A percentile compares a stretch with the other conserved stretches of the same genome.
Conservation (phyloP, 257 asterid genomes). For the Salvia splendens region DNA sequence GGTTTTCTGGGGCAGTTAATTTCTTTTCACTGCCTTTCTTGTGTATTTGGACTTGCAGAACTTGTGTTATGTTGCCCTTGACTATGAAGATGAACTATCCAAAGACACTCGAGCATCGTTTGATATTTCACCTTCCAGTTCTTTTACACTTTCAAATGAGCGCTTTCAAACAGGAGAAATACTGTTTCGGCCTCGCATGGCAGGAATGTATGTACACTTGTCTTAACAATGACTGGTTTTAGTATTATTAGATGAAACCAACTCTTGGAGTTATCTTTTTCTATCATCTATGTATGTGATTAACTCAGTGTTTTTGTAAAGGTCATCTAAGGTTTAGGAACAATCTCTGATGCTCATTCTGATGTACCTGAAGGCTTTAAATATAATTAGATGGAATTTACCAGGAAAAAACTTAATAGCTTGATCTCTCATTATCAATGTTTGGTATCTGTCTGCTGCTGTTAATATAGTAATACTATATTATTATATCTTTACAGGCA, state of each 20-base stretch:
- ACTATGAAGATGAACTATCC: constrained; percentile 85
- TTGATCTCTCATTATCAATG: not conserved
- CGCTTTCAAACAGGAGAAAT: constrained; percentile 97
- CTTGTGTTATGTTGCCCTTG: constrained; percentile 86
- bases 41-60: constrained; percentile 60
- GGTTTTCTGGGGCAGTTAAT: constrained; percentile 24
- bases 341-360: constrained; percentile 16
- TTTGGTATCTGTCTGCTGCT: constrained; percentile 20
- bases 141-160: constrained; percentile 77
- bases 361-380: constrained; percentile 22
- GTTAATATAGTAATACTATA: constrained; percentile 1
- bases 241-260: constrained; percentile 23
- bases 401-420: constrained; percentile 11
- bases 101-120: constrained; percentile 72
- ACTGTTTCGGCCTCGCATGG: constrained; percentile 82
- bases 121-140: constrained; percentile 58
- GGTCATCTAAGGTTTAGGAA: constrained; percentile 20
- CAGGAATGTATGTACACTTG: constrained; percentile 72
- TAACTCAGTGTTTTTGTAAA: not conserved
- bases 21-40: constrained; percentile 31
- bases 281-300: constrained; percentile 18
- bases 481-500: constrained; percentile 55
- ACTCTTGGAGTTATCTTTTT: constrained; percentile 6
- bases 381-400: constrained; percentile 13
- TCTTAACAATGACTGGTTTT: constrained; percentile 35